Evolutionary conservation across 352 stramenopile genomes (phyloP), one percentile per base, ranked within the genome.

Genomic region (Pythium biforme): DNA sequence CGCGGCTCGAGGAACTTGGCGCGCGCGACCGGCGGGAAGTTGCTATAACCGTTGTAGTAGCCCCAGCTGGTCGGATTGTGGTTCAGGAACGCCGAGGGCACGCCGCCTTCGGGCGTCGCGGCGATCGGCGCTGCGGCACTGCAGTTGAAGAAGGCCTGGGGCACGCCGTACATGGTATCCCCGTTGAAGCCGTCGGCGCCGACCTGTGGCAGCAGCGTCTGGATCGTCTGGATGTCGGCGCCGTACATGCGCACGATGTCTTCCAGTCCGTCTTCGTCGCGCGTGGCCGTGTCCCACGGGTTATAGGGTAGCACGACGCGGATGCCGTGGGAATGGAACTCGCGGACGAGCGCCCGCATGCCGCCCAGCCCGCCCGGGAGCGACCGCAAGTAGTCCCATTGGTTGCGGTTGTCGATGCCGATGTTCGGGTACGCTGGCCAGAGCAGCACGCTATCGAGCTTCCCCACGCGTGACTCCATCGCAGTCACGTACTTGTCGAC

Each of bases 111-210:
- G 0, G 83, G 83, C 0, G 74, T 66, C 27, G 81, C 86, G 1
- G 90, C 64, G 6, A 89, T 55, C 20, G 77, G 81, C 0, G 68
- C 59, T 10, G 61, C 81, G n/a, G n/a, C n/a, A n/a, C n/a, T n/a
- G 66, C 81, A 93, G 74, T 93, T 90, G 71, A 75, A 94, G 58
- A 94, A 96, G 15, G 83, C 73, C 51, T 75, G 81, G 1, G 84
- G 85, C 0, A 96, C 82, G 23, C 85, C 88, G 59, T 90, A 94
- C 82, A 96, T 93, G 17, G 88, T 96, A 73, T 96, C 88, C 10
- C 85, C 88, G 57, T 96, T 96, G 59, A 96, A 90, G 20, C 79
- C 88, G 48, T 96, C 88, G 20, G 76, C 81, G 20, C 75, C 63
- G 7, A 83, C 56, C 41, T 72, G 66, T 0, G 66, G 49, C 0